Conservation (phyloP, 2,329 filamentous ascomycete genomes). For the Didymella pomorum region DNA sequence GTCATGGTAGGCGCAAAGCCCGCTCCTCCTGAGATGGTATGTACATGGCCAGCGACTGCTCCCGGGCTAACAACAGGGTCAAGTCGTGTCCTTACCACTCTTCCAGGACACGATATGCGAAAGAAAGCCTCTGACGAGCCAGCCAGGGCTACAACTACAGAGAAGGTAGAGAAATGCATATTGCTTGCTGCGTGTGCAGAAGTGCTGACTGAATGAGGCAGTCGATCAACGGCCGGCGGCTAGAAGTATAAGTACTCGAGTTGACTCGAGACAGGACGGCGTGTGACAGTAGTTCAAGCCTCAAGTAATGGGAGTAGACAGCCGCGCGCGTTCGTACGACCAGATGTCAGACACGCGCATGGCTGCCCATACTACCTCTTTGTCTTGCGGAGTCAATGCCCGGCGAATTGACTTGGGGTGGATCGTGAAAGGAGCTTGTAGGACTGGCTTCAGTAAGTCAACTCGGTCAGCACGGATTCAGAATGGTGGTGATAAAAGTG, state of each 20-base stretch:
- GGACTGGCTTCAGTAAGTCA: slow-evolving; percentile 7
- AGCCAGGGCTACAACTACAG: slow-evolving; percentile 24
- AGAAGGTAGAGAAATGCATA: slow-evolving; percentile 29
- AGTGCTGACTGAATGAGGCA: neutral
- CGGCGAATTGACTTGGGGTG: neutral
- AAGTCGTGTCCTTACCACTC: slow-evolving; percentile 57
- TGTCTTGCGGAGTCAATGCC: slow-evolving; percentile 8
- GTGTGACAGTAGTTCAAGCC: slow-evolving; percentile 10
- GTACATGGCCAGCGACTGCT: slow-evolving; percentile 66
- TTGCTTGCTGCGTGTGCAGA: slow-evolving; percentile 1
- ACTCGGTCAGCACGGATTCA: slow-evolving; percentile 7
- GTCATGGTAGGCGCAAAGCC: slow-evolving; percentile 70
- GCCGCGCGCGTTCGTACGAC: slow-evolving; percentile 16
- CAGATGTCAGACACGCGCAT: slow-evolving; percentile 10
- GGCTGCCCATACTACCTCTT: slow-evolving; percentile 10
- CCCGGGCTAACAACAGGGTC: slow-evolving; percentile 76
- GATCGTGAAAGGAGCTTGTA: slow-evolving; percentile 3
- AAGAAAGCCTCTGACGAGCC: slow-evolving; percentile 37
- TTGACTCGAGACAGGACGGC: neutral
- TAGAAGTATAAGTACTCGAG: slow-evolving; percentile 12
- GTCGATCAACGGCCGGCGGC: neutral
- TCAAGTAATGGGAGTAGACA: slow-evolving; percentile 7
- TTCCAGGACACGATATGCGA: slow-evolving; percentile 39
- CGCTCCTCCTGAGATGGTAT: slow-evolving; percentile 75
- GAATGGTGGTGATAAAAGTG: slow-evolving; percentile 8